phyloP scores from a whole-genome alignment of 345 rosid genomes.

The Corymbia maculata region DNA sequence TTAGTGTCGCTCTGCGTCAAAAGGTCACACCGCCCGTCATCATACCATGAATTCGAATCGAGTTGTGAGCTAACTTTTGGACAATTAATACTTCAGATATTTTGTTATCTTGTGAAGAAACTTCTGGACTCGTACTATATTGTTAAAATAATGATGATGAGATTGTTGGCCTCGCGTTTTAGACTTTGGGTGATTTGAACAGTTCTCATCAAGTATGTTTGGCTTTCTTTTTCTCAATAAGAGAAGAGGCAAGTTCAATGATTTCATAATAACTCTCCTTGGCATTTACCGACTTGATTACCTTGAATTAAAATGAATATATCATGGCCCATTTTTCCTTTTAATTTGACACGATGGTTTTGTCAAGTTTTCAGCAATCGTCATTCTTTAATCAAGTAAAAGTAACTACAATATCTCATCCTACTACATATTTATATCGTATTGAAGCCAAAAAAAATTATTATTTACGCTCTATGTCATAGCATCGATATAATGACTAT shows the following conservation, averaged over 20 bases:
- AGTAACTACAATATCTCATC: neutral
- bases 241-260: neutral
- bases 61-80: neutral
- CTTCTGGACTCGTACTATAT: neutral
- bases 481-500: neutral
- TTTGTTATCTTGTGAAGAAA: neutral
- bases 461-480: neutral
- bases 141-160: neutral
- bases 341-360: neutral
- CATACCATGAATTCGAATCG: neutral
- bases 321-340: neutral
- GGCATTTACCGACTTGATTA: rapidly evolving
- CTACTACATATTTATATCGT: neutral
- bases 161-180: neutral
- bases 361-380: neutral
- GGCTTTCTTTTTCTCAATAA: neutral
- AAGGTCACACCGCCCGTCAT: neutral
- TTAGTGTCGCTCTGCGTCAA: neutral
- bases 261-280: no score
- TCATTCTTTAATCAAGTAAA: neutral
- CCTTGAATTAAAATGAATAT: neutral
- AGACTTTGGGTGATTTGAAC: neutral
- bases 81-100: neutral
- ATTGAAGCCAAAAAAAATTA: no score
- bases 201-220: neutral